These are phyloP conservation scores for Boletus subparvulus DNA, from an alignment of 768 basidiomycete species.

Conservation along the genomic window DNA sequence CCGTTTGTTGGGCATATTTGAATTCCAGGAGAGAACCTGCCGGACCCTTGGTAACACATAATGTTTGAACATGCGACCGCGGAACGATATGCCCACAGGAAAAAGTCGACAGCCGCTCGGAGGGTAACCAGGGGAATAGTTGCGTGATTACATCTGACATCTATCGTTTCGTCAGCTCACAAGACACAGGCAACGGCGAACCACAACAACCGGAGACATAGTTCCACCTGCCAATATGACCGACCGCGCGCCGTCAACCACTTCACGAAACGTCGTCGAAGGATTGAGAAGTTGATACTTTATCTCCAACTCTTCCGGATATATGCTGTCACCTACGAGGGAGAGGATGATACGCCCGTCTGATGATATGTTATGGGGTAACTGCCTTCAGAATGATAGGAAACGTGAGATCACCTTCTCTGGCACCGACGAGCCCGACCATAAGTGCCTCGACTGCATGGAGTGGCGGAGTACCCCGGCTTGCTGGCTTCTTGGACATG, in stretches of 20 bases:
- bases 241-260: conserved; percentile 75
- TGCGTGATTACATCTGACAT: conserved; percentile 85
- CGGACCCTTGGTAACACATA: conserved; percentile 76
- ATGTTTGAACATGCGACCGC: conserved; percentile 66
- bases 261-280: conserved; percentile 78
- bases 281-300: conserved; percentile 95
- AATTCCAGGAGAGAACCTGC: conserved; percentile 74
- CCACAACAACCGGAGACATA: conserved; percentile 87
- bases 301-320: conserved; percentile 55
- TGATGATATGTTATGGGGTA: conserved; percentile 28
- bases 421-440: conserved; percentile 70
- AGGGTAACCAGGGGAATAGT: conserved; percentile 66
- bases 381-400: not conserved
- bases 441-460: conserved; percentile 80
- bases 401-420: conserved; percentile 51
- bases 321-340: conserved; percentile 36
- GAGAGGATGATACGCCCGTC: conserved; percentile 78
- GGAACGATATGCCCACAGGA: conserved; percentile 95
- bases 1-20: conserved; percentile 72
- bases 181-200: not conserved
- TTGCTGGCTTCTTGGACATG: conserved; percentile 1
- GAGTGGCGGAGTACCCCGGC: conserved; percentile 66
- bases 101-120: conserved; percentile 69
- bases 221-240: conserved; percentile 96
- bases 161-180: conserved; percentile 39